Conservation (phyloP, 73 alveolate species). For the Effrenium voratum region DNA sequence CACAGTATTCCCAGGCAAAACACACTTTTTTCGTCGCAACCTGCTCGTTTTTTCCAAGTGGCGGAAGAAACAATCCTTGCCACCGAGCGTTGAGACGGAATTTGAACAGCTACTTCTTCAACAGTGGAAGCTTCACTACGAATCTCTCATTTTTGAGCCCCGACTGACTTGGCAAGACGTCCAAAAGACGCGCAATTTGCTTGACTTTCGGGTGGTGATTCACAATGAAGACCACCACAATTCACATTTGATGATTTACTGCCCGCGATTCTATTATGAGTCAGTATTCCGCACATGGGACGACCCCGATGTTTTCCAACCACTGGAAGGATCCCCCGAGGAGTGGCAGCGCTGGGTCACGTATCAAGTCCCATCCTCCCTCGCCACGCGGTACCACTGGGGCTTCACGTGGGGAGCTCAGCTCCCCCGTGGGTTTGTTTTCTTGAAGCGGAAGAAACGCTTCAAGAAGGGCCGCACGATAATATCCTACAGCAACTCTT, state of each 20-base stretch:
- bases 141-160: not conserved
- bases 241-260: not conserved
- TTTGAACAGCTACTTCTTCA: not conserved
- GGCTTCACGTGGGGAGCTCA: not conserved
- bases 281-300: not conserved
- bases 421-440: not conserved
- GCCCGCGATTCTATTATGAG: not conserved
- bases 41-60: no score
- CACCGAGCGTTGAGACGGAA: no score
- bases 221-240: not conserved
- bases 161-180: not conserved
- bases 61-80: no score
- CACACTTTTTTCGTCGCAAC: no score
- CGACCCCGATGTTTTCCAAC: not conserved
- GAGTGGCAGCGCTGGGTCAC: not conserved
- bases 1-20: no score
- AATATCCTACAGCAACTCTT: not conserved
- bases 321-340: not conserved
- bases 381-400: not conserved
- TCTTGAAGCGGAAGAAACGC: not conserved
- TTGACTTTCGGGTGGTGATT: not conserved
- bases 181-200: not conserved
- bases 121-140: not conserved
- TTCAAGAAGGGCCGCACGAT: constrained; percentile 6
- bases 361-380: not conserved